Evolutionary conservation across 306 rosid species (phyloP), one percentile per base, ranked within the genome.

Genomic region (Pachyrhizus erosus): DNA sequence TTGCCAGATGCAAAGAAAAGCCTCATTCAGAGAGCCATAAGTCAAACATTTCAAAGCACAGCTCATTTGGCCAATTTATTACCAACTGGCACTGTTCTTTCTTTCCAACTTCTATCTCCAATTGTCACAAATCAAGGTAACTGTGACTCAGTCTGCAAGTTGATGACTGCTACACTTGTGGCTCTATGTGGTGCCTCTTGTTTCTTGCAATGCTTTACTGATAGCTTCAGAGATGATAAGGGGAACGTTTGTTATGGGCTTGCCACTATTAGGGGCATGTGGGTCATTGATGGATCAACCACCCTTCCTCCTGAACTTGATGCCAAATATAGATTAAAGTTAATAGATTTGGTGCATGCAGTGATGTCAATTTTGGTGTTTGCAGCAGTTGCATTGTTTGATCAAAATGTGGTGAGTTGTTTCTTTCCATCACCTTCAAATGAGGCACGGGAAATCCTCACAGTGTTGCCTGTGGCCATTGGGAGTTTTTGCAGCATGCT

Each of bases 11-110:
- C 82, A 34, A 85, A 85, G 13, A 85, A 89, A 70, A 85, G 80
- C 39, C 80, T 78, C 10, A 57, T 88, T 45, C 98, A 91, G 84
- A 90, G 77, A 81, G 99, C 94, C 69, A 90, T 93, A 2, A 91
- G 83, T 83, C 94, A 89, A 60, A 95, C 97, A 9, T 93, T 95
- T 81, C 85, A 86, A 37, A 90, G 97, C 90, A 90, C 97, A 7
- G 98, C 97, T 0, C 91, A 91, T 80, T 80, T 95, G 76, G 98
- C 99, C 70, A 95, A 95, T 70, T 98, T 90, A 29, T 72, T 95
- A 62, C 99, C 99, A 5, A 95, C 97, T 0, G 98, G 98, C 52
- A 80, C 97, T 1, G 97, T 95, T 8, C 97, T 95, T 54, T 91
- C 94, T 3, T 95, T 93, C 84, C 99, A 93, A 75, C 91, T 95